These are phyloP conservation scores for Phellopilus nigrolimitatus DNA, from an alignment of 1,284 basidiomycete species.

Conservation along the genomic window DNA sequence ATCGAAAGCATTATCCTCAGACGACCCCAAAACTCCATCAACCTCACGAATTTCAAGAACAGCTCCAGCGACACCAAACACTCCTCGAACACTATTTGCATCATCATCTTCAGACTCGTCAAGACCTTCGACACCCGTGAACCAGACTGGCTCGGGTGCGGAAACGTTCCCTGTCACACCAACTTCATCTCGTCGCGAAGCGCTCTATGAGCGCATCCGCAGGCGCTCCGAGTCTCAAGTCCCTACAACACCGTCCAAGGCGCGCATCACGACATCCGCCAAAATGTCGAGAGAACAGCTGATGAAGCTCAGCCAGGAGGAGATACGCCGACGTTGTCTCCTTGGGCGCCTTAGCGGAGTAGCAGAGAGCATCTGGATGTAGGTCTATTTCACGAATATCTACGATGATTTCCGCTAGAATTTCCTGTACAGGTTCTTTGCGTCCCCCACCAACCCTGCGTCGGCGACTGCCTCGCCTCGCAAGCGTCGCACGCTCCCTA, in stretches of 20 bases:
- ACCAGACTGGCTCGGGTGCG: constrained; percentile 51
- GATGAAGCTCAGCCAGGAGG: constrained; percentile 66
- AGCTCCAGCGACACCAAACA: constrained; percentile 42
- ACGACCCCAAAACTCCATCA: constrained; percentile 41
- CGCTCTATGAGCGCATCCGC: constrained; percentile 72
- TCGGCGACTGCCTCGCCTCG: constrained; percentile 48
- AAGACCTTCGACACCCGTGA: constrained; percentile 60
- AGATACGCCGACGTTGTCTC: constrained; percentile 65
- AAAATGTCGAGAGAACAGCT: constrained; percentile 58
- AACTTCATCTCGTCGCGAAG: constrained; percentile 65
- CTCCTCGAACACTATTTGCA: constrained; percentile 37
- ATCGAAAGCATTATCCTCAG: constrained; percentile 22
- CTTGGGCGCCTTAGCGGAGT: constrained; percentile 71
- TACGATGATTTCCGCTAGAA: background rate
- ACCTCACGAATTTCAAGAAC: constrained; percentile 24
- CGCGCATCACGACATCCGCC: constrained; percentile 35
- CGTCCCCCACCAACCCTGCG: constrained; percentile 40
- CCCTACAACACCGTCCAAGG: constrained; percentile 63
- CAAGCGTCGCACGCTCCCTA: constrained; percentile 63
- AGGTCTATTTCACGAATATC: constrained; percentile 28
- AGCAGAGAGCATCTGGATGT: constrained; percentile 87
- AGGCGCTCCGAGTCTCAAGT: constrained; percentile 41
- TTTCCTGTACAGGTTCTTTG: constrained; percentile 53
- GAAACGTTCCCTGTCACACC: constrained; percentile 61
- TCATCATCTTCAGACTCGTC: constrained; percentile 33